phyloP scores from a whole-genome alignment of 1,284 basidiomycete species.

The Veloboletus limbatus region DNA sequence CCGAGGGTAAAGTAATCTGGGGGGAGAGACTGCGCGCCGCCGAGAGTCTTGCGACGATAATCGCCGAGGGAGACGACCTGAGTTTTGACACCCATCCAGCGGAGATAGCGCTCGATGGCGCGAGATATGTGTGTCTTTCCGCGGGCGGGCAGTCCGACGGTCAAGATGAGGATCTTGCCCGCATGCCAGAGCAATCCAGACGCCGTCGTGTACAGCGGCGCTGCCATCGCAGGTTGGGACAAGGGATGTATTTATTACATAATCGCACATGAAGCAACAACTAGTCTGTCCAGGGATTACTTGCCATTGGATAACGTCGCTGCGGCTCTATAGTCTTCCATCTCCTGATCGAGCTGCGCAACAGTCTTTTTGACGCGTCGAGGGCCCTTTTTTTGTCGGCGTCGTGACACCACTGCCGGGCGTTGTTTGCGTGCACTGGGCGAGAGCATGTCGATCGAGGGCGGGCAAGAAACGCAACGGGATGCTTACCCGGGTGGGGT shows the following conservation, averaged over 20 bases:
- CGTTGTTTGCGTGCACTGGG: conserved; percentile 27
- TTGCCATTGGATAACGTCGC: conserved; percentile 16
- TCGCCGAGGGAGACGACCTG: conserved; percentile 94
- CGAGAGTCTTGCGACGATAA: conserved; percentile 87
- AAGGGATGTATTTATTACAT: conserved; percentile 21
- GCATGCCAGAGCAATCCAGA: conserved; percentile 89
- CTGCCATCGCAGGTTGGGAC: conserved; percentile 58
- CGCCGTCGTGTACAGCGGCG: conserved; percentile 82
- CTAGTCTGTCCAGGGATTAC: too few species aligned
- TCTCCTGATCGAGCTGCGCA: conserved; percentile 61
- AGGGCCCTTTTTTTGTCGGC: conserved; percentile 58
- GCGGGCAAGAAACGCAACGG: not conserved
- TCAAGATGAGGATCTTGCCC: conserved; percentile 90
- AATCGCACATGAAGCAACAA: too few species aligned
- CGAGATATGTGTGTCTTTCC: conserved; percentile 98
- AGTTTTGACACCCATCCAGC: conserved; percentile 98
- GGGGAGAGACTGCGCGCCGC: conserved; percentile 85
- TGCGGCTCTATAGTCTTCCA: conserved; percentile 76
- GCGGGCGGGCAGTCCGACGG: conserved; percentile 89
- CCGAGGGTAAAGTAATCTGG: conserved; percentile 89
- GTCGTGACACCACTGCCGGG: conserved; percentile 15
- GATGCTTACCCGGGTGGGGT: conserved; percentile 20
- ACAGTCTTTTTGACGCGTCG: conserved; percentile 58
- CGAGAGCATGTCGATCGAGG: not conserved
- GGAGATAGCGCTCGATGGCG: conserved; percentile 91